phyloP scores from a whole-genome alignment of 2,329 filamentous ascomycete genomes.

The Fusarium virguliforme region DNA sequence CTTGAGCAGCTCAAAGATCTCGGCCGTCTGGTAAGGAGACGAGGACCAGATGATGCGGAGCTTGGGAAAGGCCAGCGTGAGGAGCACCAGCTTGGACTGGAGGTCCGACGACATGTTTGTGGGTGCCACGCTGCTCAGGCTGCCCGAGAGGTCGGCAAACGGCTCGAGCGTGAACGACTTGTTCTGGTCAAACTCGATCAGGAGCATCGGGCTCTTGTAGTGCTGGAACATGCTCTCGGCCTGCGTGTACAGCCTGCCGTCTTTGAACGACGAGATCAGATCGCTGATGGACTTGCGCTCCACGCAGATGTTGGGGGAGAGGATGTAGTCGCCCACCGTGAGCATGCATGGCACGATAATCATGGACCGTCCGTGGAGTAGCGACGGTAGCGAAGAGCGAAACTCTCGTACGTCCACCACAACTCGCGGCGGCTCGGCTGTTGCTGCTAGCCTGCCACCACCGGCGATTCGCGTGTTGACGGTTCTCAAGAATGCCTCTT shows the following conservation, averaged over 20 bases:
- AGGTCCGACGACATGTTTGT: slow-evolving; percentile 77
- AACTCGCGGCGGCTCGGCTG: slow-evolving; percentile 88
- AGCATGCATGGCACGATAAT: slow-evolving; percentile 94
- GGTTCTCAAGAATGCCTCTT: slow-evolving; percentile 93
- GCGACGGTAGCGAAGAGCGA: slow-evolving; percentile 89
- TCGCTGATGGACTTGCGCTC: slow-evolving; percentile 96
- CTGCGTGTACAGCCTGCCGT: slow-evolving; percentile 92
- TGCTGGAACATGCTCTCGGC: slow-evolving; percentile 94
- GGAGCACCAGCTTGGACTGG: slow-evolving; percentile 91
- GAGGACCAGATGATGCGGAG: slow-evolving; percentile 95
- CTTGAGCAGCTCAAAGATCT: slow-evolving; percentile 96
- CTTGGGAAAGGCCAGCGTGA: slow-evolving; percentile 92
- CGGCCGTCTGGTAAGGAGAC: slow-evolving; percentile 94
- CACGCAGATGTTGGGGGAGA: slow-evolving; percentile 91
- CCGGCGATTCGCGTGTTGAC: slow-evolving; percentile 98
- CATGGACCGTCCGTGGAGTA: slow-evolving; percentile 91
- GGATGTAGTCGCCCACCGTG: slow-evolving; percentile 95
- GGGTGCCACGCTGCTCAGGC: slow-evolving; percentile 74
- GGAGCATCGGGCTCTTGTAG: slow-evolving; percentile 89
- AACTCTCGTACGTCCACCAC: slow-evolving; percentile 98
- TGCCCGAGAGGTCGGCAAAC: slow-evolving; percentile 77
- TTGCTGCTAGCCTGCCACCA: slow-evolving; percentile 86
- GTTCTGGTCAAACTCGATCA: slow-evolving; percentile 98
- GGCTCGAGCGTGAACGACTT: slow-evolving; percentile 96
- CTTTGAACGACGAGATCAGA: slow-evolving; percentile 90